phyloP scores from a whole-genome alignment of 306 rosid genomes.

The Medicago lupulina region DNA sequence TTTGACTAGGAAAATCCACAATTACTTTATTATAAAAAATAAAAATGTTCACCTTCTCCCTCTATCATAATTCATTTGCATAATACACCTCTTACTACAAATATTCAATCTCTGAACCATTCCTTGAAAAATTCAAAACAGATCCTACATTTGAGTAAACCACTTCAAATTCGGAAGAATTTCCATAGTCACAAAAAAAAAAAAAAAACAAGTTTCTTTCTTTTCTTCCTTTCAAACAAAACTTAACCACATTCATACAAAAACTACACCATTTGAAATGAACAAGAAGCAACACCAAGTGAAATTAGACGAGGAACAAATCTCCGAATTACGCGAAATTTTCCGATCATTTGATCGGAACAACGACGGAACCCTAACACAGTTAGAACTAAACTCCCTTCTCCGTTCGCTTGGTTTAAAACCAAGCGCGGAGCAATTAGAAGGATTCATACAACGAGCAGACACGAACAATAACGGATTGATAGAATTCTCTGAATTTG shows the following conservation, averaged over 20 bases:
- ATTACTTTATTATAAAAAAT: not conserved
- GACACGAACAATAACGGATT: conserved; percentile 85
- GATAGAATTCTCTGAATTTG: conserved; percentile 82
- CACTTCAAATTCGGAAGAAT: conserved; percentile 37
- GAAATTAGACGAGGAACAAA: conserved; percentile 79
- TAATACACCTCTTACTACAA: not conserved
- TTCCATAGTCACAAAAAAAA: conserved; percentile 29
- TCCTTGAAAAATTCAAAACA: conserved; percentile 22
- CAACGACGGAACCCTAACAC: conserved; percentile 91
- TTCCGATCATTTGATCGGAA: conserved; percentile 88
- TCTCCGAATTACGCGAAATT: conserved; percentile 77
- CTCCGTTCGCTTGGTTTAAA: conserved; percentile 84
- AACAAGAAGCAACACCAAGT: conserved; percentile 64
- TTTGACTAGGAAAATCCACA: not conserved
- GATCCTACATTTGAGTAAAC: conserved; percentile 48
- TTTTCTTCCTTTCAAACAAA: not conserved
- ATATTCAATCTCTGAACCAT: not conserved
- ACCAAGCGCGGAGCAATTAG: conserved; percentile 83
- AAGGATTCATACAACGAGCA: conserved; percentile 67
- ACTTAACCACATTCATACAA: not conserved
- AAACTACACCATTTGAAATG: conserved; percentile 44
- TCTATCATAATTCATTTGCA: too few relatives aligned
- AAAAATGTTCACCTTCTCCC: not conserved
- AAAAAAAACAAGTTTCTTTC: not conserved
- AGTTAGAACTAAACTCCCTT: conserved; percentile 80